Evolutionary conservation across 179 eudicot species (phyloP), one percentile per base, ranked within the genome.

Genomic region (Camellia oleifera): DNA sequence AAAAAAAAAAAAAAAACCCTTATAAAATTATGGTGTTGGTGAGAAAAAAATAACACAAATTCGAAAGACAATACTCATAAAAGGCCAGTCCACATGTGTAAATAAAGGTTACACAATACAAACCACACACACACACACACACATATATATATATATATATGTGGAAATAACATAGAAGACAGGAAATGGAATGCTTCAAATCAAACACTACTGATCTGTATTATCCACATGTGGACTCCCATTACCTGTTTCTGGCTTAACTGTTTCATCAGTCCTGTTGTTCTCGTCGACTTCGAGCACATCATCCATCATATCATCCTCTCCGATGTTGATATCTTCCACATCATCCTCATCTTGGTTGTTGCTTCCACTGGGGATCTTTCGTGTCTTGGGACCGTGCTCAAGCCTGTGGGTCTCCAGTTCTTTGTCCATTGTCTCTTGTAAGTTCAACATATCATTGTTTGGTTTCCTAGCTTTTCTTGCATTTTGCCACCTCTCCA

Each of bases 351-450:
- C 98, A 66, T 94, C 98, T 67, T 94, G 97, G 40, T 88, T 88
- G 79, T 90, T 75, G 60, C 72, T 72, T 44, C 88, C 88, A 54
- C 86, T 85, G 1, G 93, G 92, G 52, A 94, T 89, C 78, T 90
- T 94, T 12, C 98, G 84, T 60, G 91, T 90, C 86, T 94, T 94
- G 3, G 97, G 98, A 12, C 98, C 97, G 71, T 91, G 98, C 82
- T 94, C 98, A 20, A 94, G 91, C 89, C 90, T 88, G 58, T 94
- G 98, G 66, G 96, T 91, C 84, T 94, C 98, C 72, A 94, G 86
- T 83, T 94, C 98, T 77, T 91, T 84, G 91, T 94, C 98, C 98
- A 94, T 94, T 54, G 95, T 94, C 84, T 94, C 98, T 84, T 94
- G 98, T 68, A 93, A 88, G 83, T 90, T 90, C 61, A 89, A 80